A percentile compares a stretch with the other conserved stretches of the same genome.
These are phyloP conservation scores for Polysphondylium violaceum DNA, from an alignment of 78 protist species.

Conservation along the genomic window DNA sequence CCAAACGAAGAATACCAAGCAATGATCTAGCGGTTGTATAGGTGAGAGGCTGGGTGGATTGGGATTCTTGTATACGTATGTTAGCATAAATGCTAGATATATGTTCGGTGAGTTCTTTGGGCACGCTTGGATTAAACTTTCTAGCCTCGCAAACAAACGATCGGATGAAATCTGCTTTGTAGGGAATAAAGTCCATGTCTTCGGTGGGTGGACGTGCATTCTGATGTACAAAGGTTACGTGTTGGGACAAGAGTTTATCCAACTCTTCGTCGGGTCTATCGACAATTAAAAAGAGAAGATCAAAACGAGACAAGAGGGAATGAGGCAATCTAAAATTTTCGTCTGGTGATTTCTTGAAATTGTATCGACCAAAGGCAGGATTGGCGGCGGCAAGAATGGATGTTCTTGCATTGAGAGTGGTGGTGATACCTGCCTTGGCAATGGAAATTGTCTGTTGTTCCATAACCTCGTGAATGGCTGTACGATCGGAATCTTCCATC, in stretches of 20 bases:
- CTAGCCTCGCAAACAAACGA: constrained; percentile 83
- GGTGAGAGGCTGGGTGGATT: constrained; percentile 34
- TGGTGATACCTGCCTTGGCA: constrained; percentile 99
- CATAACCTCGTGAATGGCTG: constrained; percentile 99
- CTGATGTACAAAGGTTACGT: constrained; percentile 95
- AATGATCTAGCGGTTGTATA: constrained; percentile 97
- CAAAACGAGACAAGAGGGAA: constrained; percentile 97
- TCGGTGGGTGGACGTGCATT: constrained; percentile 76
- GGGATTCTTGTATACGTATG: constrained; percentile 75
- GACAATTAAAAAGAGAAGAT: constrained; percentile 95
- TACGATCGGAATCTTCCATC: constrained; percentile 97
- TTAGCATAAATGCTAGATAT: constrained; percentile 81
- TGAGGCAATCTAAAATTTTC: constrained; percentile 98
- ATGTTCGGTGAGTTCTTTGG: constrained; percentile 79
- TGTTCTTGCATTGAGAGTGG: constrained; percentile 99
- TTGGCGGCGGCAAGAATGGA: constrained; percentile 99
- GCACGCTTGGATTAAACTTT: constrained; percentile 80
- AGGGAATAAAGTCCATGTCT: constrained; percentile 63
- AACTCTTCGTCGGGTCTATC: constrained; percentile 90
- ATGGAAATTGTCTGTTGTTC: constrained; percentile 99
- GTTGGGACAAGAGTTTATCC: constrained; percentile 95
- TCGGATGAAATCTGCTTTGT: constrained; percentile 80
- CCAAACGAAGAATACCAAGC: constrained; percentile 95
- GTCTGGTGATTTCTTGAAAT: constrained; percentile 80
- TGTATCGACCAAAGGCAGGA: constrained; percentile 97